Evolutionary conservation across 2,329 filamentous ascomycete species (phyloP).

Genomic region (Fusarium caatingaense): DNA sequence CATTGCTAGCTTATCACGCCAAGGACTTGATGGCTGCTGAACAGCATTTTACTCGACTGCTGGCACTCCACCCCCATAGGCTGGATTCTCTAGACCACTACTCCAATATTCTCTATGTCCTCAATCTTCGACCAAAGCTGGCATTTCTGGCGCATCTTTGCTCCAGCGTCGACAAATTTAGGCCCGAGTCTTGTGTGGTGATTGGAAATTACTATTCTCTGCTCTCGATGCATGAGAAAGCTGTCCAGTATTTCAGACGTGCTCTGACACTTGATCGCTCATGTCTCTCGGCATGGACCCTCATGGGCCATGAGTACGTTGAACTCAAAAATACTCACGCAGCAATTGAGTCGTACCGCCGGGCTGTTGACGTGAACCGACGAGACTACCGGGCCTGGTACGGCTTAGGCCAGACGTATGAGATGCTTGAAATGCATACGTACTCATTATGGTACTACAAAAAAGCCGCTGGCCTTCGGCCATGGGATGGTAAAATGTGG

Average conservation of each 20-base stretch:
- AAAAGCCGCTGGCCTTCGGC: conserved; percentile 89
- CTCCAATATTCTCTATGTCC: conserved; percentile 96
- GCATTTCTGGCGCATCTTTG: conserved; percentile 93
- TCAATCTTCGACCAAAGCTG: conserved; percentile 86
- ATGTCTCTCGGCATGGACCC: conserved; percentile 94
- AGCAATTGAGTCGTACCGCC: conserved; percentile 94
- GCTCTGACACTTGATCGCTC: conserved; percentile 89
- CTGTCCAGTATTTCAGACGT: conserved; percentile 96
- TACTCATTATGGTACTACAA: conserved; percentile 99
- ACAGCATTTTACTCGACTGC: conserved; percentile 78
- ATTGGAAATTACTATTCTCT: conserved; percentile 98
- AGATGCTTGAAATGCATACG: conserved; percentile 97
- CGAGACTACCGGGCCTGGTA: conserved; percentile 99
- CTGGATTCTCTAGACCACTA: conserved; percentile 95
- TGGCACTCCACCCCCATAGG: conserved; percentile 78
- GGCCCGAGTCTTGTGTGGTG: conserved; percentile 95
- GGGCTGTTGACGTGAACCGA: conserved; percentile 94
- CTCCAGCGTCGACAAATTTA: conserved; percentile 92
- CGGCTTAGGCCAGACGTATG: conserved; percentile 94
- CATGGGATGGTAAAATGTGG: conserved; percentile 99
- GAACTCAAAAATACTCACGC: conserved; percentile 99
- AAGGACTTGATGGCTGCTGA: conserved; percentile 80
- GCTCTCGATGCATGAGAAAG: conserved; percentile 95
- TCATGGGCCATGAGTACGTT: conserved; percentile 99
- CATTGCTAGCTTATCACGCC: conserved; percentile 88